These are phyloP conservation scores for Davidsoniella australis DNA, from an alignment of 2,329 filamentous ascomycete species.

Conservation along the genomic window DNA sequence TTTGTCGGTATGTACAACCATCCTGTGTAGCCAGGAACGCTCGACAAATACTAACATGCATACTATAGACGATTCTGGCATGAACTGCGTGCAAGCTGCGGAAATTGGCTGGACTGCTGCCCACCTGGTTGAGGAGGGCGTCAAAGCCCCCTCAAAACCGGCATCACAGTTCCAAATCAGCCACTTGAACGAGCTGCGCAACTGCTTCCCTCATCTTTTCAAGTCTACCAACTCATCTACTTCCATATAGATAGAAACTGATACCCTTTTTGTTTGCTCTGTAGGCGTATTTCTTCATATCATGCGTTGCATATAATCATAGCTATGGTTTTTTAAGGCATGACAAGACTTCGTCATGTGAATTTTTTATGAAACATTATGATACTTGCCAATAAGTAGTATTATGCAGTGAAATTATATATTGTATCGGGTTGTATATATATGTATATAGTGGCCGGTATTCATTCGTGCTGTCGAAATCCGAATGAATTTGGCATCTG, in stretches of 20 bases:
- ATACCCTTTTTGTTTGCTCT: too few species aligned
- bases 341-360: too few species aligned
- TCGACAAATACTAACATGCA: neutral
- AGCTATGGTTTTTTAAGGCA: too few species aligned
- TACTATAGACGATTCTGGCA: slow-evolving; percentile 59
- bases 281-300: too few species aligned
- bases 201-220: slow-evolving; percentile 72
- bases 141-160: slow-evolving; percentile 42
- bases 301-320: too few species aligned
- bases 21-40: neutral
- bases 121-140: slow-evolving; percentile 67
- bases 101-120: slow-evolving; percentile 71
- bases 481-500: neutral
- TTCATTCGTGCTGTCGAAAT: neutral
- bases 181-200: slow-evolving; percentile 57
- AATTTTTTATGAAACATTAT: too few species aligned
- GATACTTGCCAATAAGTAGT: too few species aligned
- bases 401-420: too few species aligned
- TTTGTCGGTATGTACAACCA: slow-evolving; percentile 67
- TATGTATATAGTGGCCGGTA: too few species aligned
- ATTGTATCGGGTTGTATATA: too few species aligned
- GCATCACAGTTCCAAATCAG: slow-evolving; percentile 62
- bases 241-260: neutral
- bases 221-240: slow-evolving; percentile 27
- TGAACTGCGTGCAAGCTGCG: slow-evolving; percentile 64